phyloP scores from a whole-genome alignment of 768 basidiomycete genomes.

The Boletus huronensis region DNA sequence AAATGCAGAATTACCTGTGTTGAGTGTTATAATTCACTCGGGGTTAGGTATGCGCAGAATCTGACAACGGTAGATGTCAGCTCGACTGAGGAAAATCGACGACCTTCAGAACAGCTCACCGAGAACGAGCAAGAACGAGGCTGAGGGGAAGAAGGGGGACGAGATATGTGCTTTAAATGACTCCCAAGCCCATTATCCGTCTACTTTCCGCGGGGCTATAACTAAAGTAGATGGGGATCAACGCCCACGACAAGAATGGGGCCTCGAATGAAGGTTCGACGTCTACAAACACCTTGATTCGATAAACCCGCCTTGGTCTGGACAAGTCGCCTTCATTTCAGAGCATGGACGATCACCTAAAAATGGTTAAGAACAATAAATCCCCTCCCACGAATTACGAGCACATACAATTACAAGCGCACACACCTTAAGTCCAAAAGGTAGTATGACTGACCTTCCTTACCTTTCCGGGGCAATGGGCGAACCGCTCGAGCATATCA shows the following conservation, averaged over 20 bases:
- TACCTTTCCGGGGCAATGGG: not conserved
- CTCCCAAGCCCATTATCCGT: not conserved
- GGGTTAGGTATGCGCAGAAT: not conserved
- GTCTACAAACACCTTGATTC: not conserved
- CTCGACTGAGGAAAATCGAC: not conserved
- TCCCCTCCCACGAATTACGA: not conserved
- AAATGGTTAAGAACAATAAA: not conserved
- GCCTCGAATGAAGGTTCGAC: not conserved
- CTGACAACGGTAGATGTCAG: not conserved
- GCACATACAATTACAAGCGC: too few relatives aligned
- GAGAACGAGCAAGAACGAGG: not conserved
- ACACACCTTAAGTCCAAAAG: slow-evolving; percentile 11
- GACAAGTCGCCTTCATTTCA: not conserved
- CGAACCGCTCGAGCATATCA: slow-evolving; percentile 8
- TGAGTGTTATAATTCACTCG: not conserved
- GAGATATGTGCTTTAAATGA: slow-evolving; percentile 2
- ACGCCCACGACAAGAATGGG: not conserved
- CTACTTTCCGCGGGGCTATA: too few relatives aligned
- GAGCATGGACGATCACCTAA: not conserved
- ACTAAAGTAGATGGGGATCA: not conserved
- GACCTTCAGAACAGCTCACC: not conserved
- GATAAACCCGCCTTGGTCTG: not conserved
- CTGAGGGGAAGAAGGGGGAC: not conserved
- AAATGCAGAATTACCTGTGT: not conserved
- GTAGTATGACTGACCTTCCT: not conserved